Evolutionary conservation across 768 basidiomycete genomes (phyloP).

Genomic region (Daedaleopsis nitida): DNA sequence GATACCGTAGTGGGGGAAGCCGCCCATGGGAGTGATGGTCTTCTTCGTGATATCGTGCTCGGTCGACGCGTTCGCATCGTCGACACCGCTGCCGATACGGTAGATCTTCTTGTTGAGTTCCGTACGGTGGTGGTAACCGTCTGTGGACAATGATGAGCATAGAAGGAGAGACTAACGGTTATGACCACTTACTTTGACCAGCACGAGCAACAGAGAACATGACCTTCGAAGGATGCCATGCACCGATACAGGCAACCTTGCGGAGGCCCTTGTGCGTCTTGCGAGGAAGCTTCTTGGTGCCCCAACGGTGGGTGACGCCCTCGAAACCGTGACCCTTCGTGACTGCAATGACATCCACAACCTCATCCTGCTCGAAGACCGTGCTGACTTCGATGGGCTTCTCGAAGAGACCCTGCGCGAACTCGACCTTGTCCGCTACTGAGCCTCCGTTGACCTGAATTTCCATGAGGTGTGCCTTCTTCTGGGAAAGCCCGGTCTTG

Average conservation of each 20-base stretch:
- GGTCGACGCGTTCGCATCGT: slow-evolving; percentile 86
- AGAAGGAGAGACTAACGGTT: slow-evolving; percentile 9
- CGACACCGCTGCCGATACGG: slow-evolving; percentile 81
- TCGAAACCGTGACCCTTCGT: slow-evolving; percentile 99
- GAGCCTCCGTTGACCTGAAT: slow-evolving; percentile 99
- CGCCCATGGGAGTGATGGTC: slow-evolving; percentile 94
- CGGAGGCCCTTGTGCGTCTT: slow-evolving; percentile 99
- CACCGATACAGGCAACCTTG: slow-evolving; percentile 99
- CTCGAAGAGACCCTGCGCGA: slow-evolving; percentile 91
- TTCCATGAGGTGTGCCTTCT: slow-evolving; percentile 99
- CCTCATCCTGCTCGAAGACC: slow-evolving; percentile 97
- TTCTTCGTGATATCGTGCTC: slow-evolving; percentile 95
- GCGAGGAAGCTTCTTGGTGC: slow-evolving; percentile 96
- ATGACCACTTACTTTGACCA: slow-evolving; percentile 84
- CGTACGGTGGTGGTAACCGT: slow-evolving; percentile 95
- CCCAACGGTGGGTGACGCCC: slow-evolving; percentile 99
- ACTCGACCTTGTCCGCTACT: slow-evolving; percentile 96
- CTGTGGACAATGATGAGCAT: slow-evolving; percentile 37
- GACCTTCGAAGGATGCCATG: slow-evolving; percentile 99
- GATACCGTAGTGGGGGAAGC: slow-evolving; percentile 98
- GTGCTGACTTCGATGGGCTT: slow-evolving; percentile 85
- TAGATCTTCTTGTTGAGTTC: slow-evolving; percentile 99
- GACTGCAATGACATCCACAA: slow-evolving; percentile 95
- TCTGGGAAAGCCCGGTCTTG: slow-evolving; percentile 97
- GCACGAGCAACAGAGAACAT: slow-evolving; percentile 99